phyloP scores from a whole-genome alignment of 257 asterid genomes.

The Plantago elongata region DNA sequence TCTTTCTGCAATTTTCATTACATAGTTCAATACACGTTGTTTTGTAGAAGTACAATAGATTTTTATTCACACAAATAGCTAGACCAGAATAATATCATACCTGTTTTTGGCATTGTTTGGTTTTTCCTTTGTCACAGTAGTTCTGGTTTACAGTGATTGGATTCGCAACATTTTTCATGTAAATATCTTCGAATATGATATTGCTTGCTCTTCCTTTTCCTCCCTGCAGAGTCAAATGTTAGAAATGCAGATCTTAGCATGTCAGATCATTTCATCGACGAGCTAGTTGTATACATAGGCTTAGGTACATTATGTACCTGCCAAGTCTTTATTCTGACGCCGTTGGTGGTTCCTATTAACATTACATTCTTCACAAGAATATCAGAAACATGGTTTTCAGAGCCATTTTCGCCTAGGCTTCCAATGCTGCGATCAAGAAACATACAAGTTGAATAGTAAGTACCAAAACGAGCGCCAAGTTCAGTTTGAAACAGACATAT shows the following conservation, averaged over 20 bases:
- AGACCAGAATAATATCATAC: slow-evolving; percentile 25
- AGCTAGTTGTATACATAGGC: background rate
- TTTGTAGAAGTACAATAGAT: too few relatives aligned
- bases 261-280: too few relatives aligned
- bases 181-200: slow-evolving; percentile 54
- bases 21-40: too few relatives aligned
- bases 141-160: slow-evolving; percentile 83
- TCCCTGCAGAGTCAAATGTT: slow-evolving; percentile 44
- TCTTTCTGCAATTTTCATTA: slow-evolving; percentile 51
- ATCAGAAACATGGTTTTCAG: slow-evolving; percentile 55
- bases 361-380: slow-evolving; percentile 50
- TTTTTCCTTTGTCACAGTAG: slow-evolving; percentile 58
- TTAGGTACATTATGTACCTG: slow-evolving; percentile 41
- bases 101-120: slow-evolving; percentile 45
- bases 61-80: too few relatives aligned
- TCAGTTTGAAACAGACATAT: background rate
- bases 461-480: background rate
- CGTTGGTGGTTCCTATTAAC: slow-evolving; percentile 72
- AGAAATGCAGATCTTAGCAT: too few relatives aligned
- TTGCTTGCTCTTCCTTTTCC: slow-evolving; percentile 77
- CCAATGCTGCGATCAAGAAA: slow-evolving; percentile 58
- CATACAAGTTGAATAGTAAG: background rate
- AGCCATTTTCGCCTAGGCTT: slow-evolving; percentile 73
- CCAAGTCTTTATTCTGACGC: slow-evolving; percentile 92
- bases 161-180: slow-evolving; percentile 61